Conservation (phyloP, 345 rosid genomes). For the Aethionema arabicum region DNA sequence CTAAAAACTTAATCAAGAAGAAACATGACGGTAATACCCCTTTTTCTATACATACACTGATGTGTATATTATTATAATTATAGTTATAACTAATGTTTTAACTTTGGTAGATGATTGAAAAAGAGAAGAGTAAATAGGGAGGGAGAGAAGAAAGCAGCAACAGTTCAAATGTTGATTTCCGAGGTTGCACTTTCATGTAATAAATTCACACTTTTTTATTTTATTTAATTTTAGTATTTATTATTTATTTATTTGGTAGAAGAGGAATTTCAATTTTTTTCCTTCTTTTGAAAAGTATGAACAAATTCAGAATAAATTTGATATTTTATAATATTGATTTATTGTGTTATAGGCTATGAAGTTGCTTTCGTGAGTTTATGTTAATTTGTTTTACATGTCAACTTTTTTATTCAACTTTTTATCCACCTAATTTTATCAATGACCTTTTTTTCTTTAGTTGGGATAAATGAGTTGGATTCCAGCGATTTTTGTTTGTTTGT, state of each 20-base stretch:
- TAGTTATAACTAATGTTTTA: neutral
- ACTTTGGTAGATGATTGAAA: constrained; percentile 32
- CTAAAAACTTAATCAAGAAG: constrained; percentile 69
- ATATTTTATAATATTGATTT: constrained; percentile 3
- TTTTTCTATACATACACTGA: neutral
- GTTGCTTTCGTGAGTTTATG: constrained; percentile 29
- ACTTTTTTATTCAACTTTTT: constrained; percentile 22
- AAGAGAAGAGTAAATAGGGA: neutral
- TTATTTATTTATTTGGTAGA: constrained; percentile 21
- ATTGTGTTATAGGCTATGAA: constrained; percentile 19
- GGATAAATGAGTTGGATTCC: constrained; percentile 25
- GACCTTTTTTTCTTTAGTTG: constrained; percentile 1
- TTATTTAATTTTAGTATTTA: constrained; percentile 23
- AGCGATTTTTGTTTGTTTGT: constrained; percentile 2
- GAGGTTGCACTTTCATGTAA: constrained; percentile 29
- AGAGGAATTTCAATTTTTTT: neutral
- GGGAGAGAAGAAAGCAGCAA: constrained; percentile 25
- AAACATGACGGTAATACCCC: constrained; percentile 62
- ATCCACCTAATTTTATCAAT: constrained; percentile 1
- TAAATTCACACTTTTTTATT: constrained; percentile 16
- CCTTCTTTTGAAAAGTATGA: too few relatives aligned
- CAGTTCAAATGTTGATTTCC: constrained; percentile 19
- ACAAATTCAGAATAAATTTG: neutral
- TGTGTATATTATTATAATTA: constrained; percentile 5
- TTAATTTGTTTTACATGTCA: constrained; percentile 31